Conservation (phyloP, 2,329 filamentous ascomycete species). For the Aspergillus fructus region DNA sequence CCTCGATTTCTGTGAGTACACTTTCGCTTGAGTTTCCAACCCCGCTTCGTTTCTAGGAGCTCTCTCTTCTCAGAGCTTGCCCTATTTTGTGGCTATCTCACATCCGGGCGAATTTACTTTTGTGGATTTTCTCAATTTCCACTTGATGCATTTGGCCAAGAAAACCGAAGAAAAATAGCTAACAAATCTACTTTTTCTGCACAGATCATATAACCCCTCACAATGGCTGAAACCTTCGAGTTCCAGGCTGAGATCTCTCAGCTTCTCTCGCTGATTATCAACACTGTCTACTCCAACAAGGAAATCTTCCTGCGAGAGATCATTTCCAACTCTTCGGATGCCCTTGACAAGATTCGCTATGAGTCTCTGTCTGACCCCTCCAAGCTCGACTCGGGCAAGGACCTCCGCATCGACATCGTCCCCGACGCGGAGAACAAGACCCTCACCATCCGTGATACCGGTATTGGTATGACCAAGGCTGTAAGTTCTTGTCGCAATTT, state of each 20-base stretch:
- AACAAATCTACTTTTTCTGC: not conserved
- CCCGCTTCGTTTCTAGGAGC: not conserved
- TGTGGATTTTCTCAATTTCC: not conserved
- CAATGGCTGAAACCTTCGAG: conserved; percentile 97
- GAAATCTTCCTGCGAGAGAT: conserved; percentile 99
- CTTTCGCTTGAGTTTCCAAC: not conserved
- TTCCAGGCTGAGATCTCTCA: conserved; percentile 99
- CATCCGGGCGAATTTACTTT: not conserved
- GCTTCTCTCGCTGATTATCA: conserved; percentile 99
- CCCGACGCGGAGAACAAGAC: conserved; percentile 98
- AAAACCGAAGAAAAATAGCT: not conserved
- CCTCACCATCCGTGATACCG: conserved; percentile 92
- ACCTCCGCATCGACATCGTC: conserved; percentile 98
- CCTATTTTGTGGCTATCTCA: not conserved
- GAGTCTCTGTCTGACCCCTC: conserved; percentile 93
- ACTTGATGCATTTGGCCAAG: not conserved
- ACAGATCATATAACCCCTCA: conserved; percentile 35
- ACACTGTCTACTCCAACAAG: conserved; percentile 99
- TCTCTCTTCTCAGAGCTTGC: not conserved
- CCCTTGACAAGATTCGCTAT: conserved; percentile 99
- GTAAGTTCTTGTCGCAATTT: conserved; percentile 56
- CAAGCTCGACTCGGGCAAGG: conserved; percentile 97
- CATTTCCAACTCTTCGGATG: conserved; percentile 98
- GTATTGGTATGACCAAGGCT: conserved; percentile 99
- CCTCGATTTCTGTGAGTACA: conserved; percentile 10